These are phyloP conservation scores for Citrus mangshanensis DNA, from an alignment of 345 rosid genomes.

Conservation along the genomic window DNA sequence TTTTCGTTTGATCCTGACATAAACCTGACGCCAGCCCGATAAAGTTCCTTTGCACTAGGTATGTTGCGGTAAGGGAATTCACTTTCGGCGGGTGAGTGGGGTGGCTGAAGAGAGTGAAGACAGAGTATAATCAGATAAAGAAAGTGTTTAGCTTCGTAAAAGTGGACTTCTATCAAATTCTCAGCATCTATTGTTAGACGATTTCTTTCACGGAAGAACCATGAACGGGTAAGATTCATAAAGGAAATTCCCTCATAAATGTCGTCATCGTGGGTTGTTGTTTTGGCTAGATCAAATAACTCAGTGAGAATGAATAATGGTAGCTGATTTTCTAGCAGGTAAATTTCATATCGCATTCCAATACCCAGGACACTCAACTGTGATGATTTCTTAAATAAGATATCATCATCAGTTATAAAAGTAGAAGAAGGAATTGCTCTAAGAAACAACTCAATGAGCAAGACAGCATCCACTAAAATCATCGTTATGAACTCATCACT, in stretches of 20 bases:
- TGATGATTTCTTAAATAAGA: not conserved
- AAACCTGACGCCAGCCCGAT: not conserved
- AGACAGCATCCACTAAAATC: slow-evolving; percentile 17
- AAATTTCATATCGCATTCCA: slow-evolving; percentile 16
- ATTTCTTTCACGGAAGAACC: fast-evolving
- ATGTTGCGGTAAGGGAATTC: not conserved
- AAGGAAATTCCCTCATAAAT: not conserved
- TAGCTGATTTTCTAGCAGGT: slow-evolving; percentile 30
- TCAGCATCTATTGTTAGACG: too few species aligned
- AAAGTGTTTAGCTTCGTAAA: not conserved
- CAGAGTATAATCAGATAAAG: not conserved
- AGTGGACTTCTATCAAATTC: too few species aligned
- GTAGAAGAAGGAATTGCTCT: too few species aligned
- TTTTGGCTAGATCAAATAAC: not conserved
- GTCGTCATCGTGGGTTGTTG: too few species aligned
- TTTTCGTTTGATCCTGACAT: not conserved
- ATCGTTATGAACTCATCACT: slow-evolving; percentile 18
- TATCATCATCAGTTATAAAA: not conserved
- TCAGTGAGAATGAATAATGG: slow-evolving; percentile 22
- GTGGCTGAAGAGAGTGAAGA: not conserved
- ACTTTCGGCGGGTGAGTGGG: not conserved
- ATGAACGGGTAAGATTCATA: not conserved
- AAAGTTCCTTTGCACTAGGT: not conserved
- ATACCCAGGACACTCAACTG: not conserved
- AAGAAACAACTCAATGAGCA: slow-evolving; percentile 17